Conservation (phyloP, 176 grass and related monocot genomes). For the Hordeum vulgare region DNA sequence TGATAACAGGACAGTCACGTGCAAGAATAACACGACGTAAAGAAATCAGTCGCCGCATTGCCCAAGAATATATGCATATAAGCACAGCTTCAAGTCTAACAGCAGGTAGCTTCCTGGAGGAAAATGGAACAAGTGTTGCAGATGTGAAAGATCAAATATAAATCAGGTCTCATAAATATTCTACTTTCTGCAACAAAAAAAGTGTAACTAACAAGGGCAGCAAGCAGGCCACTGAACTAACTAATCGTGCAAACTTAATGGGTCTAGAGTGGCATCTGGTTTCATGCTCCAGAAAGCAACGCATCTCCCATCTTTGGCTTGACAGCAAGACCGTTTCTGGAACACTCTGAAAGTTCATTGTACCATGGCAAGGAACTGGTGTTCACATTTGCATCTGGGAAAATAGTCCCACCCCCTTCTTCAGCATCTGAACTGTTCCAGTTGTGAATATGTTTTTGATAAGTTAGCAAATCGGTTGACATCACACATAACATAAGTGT, state of each 20-base stretch:
- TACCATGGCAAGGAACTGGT: slow-evolving; percentile 73
- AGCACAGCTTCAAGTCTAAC: neutral
- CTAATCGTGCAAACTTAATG: too few species aligned
- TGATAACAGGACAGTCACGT: slow-evolving; percentile 84
- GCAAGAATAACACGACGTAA: neutral
- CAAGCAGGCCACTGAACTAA: too few species aligned
- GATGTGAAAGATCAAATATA: too few species aligned
- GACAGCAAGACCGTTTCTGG: slow-evolving; percentile 56
- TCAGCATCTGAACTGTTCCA: slow-evolving; percentile 74
- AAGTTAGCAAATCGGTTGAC: neutral
- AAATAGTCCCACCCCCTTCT: slow-evolving; percentile 95
- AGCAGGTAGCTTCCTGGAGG: too few species aligned
- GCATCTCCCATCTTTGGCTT: slow-evolving; percentile 95
- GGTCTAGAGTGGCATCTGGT: too few species aligned
- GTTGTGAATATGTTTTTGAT: neutral
- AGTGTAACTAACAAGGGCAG: too few species aligned
- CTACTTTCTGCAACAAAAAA: too few species aligned
- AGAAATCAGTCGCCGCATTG: neutral
- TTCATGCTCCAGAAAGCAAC: slow-evolving; percentile 79
- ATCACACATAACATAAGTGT: neutral
- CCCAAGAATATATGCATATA: neutral
- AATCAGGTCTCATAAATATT: too few species aligned
- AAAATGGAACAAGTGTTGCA: too few species aligned
- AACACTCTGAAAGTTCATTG: slow-evolving; percentile 75
- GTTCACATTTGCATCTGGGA: slow-evolving; percentile 79